Evolutionary conservation across 441 rosid genomes (phyloP), one percentile per base, ranked within the genome.

Genomic region (Omphalea diandra): DNA sequence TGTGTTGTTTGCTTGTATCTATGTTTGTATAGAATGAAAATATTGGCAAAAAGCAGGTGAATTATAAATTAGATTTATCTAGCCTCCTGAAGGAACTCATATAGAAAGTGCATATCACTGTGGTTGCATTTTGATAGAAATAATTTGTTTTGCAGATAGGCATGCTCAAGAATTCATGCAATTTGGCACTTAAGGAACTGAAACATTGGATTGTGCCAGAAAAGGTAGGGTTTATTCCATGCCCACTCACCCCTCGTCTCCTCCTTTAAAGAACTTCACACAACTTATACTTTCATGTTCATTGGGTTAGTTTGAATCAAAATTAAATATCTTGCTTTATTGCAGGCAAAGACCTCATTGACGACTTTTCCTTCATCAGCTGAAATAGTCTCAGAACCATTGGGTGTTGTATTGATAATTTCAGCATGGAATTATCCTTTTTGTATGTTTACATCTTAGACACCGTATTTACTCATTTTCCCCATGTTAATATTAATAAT

Each of bases 391-490:
- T 75, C 95, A 0, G 98, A 94, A 76, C 97, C 98, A 31, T 80
- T 91, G 9, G 98, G 98, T 36, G 87, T 86, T 67, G 95, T 88
- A 24, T 62, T 91, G 80, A 79, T 94, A 70, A 87, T 94, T 69
- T 89, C 98, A 12, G 76, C 98, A 11, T 91, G 98, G 97, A 94
- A 91, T 65, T 91, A 76, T 70, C 97, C 96, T 0, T 86, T 91
- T 33, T 26, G 96, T 89, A 85, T 50, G 91, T 77, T 33, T 20
- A 36, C 41, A 36, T 2, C 2, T 36, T 36, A 36, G 41, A 36
- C 9, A 36, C 9, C 9, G 1, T 5, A 36, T 5, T 5, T 36
- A 36, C 9, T 5, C 5, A 5, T 36, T 5, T 5, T 5, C 9
- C 41, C 80, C 83, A 33, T 55, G 27, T 26, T 26, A 27, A 29